Conservation (phyloP, 768 basidiomycete species). For the Chalciporus chontae region DNA sequence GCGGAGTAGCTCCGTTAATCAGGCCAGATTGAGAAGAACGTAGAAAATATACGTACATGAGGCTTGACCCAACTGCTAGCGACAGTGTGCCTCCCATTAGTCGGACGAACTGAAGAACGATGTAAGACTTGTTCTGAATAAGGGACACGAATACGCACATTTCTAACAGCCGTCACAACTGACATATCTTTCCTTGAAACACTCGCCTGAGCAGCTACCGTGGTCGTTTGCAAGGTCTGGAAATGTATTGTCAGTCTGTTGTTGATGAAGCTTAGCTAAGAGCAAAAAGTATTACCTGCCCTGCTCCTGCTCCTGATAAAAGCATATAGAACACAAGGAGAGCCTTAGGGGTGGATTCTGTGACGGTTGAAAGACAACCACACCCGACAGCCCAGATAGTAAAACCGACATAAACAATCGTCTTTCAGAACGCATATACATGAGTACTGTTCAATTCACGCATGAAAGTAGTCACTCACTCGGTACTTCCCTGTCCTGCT, state of each 20-base stretch:
- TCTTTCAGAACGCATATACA: background rate
- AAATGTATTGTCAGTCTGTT: too few relatives aligned
- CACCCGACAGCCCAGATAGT: slow-evolving; percentile 67
- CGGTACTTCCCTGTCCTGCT: slow-evolving; percentile 63
- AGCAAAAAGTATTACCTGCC: slow-evolving; percentile 38
- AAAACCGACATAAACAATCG: slow-evolving; percentile 53
- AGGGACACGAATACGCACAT: slow-evolving; percentile 31
- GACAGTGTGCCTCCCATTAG: slow-evolving; percentile 67
- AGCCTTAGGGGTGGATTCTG: slow-evolving; percentile 42
- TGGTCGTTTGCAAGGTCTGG: slow-evolving; percentile 60
- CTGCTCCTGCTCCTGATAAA: slow-evolving; percentile 57
- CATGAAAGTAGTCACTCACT: slow-evolving; percentile 27
- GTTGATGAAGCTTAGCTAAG: background rate
- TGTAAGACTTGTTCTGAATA: too few relatives aligned
- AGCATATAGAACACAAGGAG: slow-evolving; percentile 60
- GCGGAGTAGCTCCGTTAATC: background rate
- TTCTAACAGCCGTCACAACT: slow-evolving; percentile 66
- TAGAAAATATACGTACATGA: slow-evolving; percentile 38
- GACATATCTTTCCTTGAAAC: slow-evolving; percentile 72
- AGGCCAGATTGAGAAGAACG: background rate
- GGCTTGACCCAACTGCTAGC: slow-evolving; percentile 57
- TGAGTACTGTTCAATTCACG: too few relatives aligned
- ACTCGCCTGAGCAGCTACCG: slow-evolving; percentile 69
- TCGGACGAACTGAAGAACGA: slow-evolving; percentile 51
- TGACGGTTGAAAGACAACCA: slow-evolving; percentile 64